Percentiles rank a stretch among this genome's conserved stretches.
Conservation (phyloP, 495 filamentous ascomycete species). For the Daldinia concentrica region DNA sequence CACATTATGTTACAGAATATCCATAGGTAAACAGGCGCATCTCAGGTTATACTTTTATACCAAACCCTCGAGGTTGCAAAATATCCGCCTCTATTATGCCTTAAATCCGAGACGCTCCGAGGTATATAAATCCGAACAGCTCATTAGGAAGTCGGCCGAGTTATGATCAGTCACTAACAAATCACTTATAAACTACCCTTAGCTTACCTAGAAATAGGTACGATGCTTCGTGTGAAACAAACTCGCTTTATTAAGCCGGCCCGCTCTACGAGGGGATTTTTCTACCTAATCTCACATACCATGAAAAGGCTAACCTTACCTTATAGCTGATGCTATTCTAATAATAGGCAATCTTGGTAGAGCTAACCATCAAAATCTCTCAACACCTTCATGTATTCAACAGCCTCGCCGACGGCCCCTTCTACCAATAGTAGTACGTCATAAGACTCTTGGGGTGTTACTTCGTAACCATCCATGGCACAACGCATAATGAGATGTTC, state of each 20-base stretch:
- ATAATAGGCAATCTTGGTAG: neutral
- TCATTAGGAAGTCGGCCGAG: neutral
- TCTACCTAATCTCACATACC: neutral
- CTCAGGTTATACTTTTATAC: neutral
- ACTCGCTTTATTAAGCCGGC: neutral
- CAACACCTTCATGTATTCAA: neutral
- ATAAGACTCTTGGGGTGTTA: conserved; percentile 11
- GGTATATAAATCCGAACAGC: conserved; percentile 21
- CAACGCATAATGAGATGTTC: conserved; percentile 5
- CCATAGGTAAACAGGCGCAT: neutral
- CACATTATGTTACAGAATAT: neutral
- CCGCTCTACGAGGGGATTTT: neutral
- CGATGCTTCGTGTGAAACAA: too few relatives aligned
- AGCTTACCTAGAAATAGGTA: too few relatives aligned
- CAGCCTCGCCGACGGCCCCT: conserved; percentile 2
- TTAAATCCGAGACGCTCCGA: conserved; percentile 33
- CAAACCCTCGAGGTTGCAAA: neutral
- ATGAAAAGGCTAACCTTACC: neutral
- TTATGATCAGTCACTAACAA: neutral
- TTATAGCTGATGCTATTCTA: neutral
- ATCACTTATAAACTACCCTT: too few relatives aligned
- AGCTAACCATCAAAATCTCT: neutral
- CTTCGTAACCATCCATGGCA: neutral
- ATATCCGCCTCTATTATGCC: neutral
- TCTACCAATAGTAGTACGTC: conserved; percentile 4